A percentile compares a stretch with the other conserved stretches of the same genome.
phyloP scores from a whole-genome alignment of 768 basidiomycete genomes.

The Vararia minispora region DNA sequence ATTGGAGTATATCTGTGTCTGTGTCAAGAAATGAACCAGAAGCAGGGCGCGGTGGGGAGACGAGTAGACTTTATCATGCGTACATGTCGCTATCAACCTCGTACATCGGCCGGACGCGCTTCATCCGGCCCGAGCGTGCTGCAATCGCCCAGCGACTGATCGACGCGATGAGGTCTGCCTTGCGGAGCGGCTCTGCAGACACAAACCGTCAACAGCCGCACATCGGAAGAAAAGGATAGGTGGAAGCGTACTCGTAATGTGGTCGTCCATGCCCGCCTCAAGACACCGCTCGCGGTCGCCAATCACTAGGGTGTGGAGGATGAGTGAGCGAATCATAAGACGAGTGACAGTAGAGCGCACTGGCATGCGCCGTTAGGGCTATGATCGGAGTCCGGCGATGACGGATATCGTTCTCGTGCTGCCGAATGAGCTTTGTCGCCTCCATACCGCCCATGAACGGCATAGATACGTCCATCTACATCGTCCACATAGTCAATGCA shows the following conservation, averaged over 20 bases:
- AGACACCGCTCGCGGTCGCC: conserved; percentile 71
- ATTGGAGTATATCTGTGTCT: no score
- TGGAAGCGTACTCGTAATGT: conserved; percentile 59
- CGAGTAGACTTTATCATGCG: no score
- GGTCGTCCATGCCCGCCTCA: conserved; percentile 75
- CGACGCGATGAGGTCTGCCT: no score
- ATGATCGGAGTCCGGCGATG: conserved; percentile 81
- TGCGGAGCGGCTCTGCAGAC: no score
- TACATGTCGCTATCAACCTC: no score
- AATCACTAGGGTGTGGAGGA: conserved; percentile 61
- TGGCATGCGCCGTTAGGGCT: conserved; percentile 94
- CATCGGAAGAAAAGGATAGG: background rate
- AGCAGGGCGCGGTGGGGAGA: no score
- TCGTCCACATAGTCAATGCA: conserved; percentile 3
- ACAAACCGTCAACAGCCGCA: conserved; percentile 6
- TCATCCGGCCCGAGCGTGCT: no score
- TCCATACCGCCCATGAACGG: conserved; percentile 99
- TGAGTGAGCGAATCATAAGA: conserved; percentile 7
- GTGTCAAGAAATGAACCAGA: no score
- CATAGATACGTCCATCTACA: conserved; percentile 96
- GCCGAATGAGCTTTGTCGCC: conserved; percentile 85
- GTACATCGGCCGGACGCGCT: no score
- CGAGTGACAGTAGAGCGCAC: conserved; percentile 35
- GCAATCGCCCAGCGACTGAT: no score
- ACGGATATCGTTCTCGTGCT: conserved; percentile 65